phyloP scores from a whole-genome alignment of 2,329 filamentous ascomycete species.

The Davidsoniella eucalypti region DNA sequence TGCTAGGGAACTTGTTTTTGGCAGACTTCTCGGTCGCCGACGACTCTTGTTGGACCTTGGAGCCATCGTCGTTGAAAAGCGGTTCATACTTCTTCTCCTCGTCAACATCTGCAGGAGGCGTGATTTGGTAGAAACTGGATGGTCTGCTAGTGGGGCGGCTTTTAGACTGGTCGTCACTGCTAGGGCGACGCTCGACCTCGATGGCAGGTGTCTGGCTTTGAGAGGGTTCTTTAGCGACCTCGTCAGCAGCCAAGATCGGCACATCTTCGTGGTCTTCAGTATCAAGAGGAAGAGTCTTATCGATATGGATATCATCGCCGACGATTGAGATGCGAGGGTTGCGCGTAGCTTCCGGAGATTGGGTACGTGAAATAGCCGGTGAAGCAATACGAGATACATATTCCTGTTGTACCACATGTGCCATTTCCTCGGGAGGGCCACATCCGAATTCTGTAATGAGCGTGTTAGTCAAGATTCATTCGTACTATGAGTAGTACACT shows the following conservation, averaged over 20 bases:
- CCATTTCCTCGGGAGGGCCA: slow-evolving; percentile 81
- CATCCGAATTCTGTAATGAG: background rate
- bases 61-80: slow-evolving; percentile 57
- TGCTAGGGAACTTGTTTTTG: slow-evolving; percentile 64
- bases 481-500: slow-evolving; percentile 3
- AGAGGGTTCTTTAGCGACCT: slow-evolving; percentile 54
- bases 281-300: slow-evolving; percentile 20
- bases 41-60: slow-evolving; percentile 35
- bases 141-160: slow-evolving; percentile 50
- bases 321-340: slow-evolving; percentile 18
- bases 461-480: background rate
- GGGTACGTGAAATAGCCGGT: slow-evolving; percentile 33
- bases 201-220: slow-evolving; percentile 71
- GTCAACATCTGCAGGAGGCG: slow-evolving; percentile 72
- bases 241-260: slow-evolving; percentile 79
- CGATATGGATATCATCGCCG: slow-evolving; percentile 58
- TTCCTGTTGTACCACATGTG: slow-evolving; percentile 73
- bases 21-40: slow-evolving; percentile 23
- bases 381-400: slow-evolving; percentile 62
- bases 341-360: slow-evolving; percentile 11
- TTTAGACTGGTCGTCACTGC: slow-evolving; percentile 38
- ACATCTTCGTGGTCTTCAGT: slow-evolving; percentile 37
- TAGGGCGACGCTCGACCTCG: slow-evolving; percentile 44
- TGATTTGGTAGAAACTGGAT: slow-evolving; percentile 38
- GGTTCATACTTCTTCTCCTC: slow-evolving; percentile 92